Evolutionary conservation across 768 basidiomycete species (phyloP).

Genomic region (Paxillus rubicundulus): DNA sequence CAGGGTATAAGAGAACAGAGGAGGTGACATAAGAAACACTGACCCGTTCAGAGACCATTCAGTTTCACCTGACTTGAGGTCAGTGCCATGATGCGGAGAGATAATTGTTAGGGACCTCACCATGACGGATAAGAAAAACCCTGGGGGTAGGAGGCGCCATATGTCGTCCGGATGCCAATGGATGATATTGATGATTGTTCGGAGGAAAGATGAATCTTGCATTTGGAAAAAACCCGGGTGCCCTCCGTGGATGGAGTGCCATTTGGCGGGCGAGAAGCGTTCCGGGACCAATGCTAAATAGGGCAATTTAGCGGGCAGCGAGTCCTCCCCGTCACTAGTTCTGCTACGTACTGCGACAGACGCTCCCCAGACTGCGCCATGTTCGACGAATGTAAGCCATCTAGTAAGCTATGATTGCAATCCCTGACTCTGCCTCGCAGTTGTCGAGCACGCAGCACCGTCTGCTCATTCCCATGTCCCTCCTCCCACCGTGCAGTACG

Average conservation of each 20-base stretch:
- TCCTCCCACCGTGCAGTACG: constrained; percentile 67
- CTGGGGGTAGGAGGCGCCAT: constrained; percentile 61
- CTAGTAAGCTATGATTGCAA: background rate
- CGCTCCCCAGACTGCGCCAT: constrained; percentile 32
- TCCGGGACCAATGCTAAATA: background rate
- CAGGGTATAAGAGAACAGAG: constrained; percentile 1
- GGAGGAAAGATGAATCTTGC: background rate
- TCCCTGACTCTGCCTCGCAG: constrained; percentile 38
- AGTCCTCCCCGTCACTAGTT: too few relatives aligned
- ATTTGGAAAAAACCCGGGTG: too few relatives aligned
- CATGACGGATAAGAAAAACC: constrained; percentile 79
- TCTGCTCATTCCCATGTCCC: constrained; percentile 38
- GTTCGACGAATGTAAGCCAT: constrained; percentile 65
- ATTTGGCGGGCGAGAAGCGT: too few relatives aligned
- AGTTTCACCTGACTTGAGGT: constrained; percentile 65
- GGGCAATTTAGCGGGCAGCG: background rate
- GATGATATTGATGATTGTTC: too few relatives aligned
- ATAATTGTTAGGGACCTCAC: constrained; percentile 31
- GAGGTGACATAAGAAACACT: constrained; percentile 20
- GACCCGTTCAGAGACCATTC: constrained; percentile 91
- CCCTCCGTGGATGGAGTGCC: background rate
- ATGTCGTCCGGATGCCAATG: too few relatives aligned
- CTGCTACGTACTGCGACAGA: background rate
- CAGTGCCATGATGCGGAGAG: background rate
- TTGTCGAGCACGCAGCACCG: constrained; percentile 81